A percentile compares a stretch with the other conserved stretches of the same genome.
Evolutionary conservation across 768 basidiomycete species (phyloP).

Genomic region (Serendipita sp.): DNA sequence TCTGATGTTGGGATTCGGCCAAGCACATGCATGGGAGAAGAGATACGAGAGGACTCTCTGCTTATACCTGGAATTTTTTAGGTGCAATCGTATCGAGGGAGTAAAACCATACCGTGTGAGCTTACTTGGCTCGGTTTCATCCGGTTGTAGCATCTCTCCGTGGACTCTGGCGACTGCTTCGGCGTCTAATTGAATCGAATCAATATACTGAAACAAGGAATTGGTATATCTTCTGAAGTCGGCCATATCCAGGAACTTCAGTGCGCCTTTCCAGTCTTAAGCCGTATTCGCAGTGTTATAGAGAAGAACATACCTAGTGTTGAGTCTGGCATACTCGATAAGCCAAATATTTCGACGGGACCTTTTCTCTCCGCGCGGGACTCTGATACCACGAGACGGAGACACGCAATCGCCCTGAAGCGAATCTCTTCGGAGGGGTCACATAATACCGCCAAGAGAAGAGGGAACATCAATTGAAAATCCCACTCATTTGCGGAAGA

Average conservation of each 20-base stretch:
- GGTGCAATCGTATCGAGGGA: neutral
- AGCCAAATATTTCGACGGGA: neutral
- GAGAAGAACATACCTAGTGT: neutral
- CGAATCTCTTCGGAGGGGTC: constrained; percentile 28
- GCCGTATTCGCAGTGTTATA: neutral
- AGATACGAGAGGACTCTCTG: constrained; percentile 58
- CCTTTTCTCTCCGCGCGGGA: neutral
- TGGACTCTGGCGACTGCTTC: constrained; percentile 41
- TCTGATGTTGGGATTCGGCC: constrained; percentile 32
- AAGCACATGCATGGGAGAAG: constrained; percentile 57
- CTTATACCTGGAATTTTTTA: constrained; percentile 35
- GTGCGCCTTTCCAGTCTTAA: neutral
- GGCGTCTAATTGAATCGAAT: constrained; percentile 9
- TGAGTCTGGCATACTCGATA: neutral
- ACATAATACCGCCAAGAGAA: constrained; percentile 45
- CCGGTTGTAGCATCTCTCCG: constrained; percentile 25
- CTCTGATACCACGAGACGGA: constrained; percentile 22
- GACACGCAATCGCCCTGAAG: constrained; percentile 37
- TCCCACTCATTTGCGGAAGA: constrained; percentile 38
- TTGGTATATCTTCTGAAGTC: neutral
- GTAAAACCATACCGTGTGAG: constrained; percentile 24
- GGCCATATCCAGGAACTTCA: neutral
- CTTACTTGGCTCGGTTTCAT: constrained; percentile 38
- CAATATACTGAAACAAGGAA: constrained; percentile 5
- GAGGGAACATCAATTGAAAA: constrained; percentile 65